Conservation (phyloP, 225 moss, liverwort and hornwort species). For the Physcomitrium patens region DNA sequence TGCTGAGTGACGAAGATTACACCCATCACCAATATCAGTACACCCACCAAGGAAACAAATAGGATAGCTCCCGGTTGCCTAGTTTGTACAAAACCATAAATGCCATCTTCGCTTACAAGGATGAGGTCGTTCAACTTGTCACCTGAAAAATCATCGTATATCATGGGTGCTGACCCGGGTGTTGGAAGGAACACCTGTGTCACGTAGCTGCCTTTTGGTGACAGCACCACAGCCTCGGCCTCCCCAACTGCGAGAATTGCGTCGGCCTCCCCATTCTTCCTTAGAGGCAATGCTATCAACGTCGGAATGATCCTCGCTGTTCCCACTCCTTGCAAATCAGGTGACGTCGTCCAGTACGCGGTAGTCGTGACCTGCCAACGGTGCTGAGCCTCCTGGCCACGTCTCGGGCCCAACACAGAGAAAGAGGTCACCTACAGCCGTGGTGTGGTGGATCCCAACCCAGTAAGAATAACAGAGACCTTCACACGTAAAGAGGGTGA, state of each 20-base stretch:
- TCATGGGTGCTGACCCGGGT: slow-evolving; percentile 55
- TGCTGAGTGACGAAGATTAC: slow-evolving; percentile 86
- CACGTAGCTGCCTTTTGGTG: slow-evolving; percentile 76
- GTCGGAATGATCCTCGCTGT: slow-evolving; percentile 48
- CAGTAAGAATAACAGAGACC: slow-evolving; percentile 8
- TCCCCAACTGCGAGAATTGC: slow-evolving; percentile 86
- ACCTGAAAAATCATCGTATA: slow-evolving; percentile 75
- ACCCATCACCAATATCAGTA: slow-evolving; percentile 82
- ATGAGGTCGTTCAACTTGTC: slow-evolving; percentile 86
- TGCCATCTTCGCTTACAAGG: slow-evolving; percentile 57
- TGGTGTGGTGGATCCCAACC: background rate
- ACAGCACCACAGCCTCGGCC: slow-evolving; percentile 72
- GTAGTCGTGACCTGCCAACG: slow-evolving; percentile 83
- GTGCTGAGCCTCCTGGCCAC: slow-evolving; percentile 72
- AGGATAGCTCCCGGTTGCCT: slow-evolving; percentile 88
- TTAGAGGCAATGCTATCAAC: slow-evolving; percentile 64
- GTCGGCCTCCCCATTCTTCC: slow-evolving; percentile 57
- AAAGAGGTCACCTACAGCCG: slow-evolving; percentile 81
- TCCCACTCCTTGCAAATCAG: slow-evolving; percentile 41
- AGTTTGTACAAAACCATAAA: slow-evolving; percentile 85
- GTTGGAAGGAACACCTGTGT: slow-evolving; percentile 57
- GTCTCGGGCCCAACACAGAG: slow-evolving; percentile 53
- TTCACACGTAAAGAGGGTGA: background rate
- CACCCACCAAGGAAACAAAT: slow-evolving; percentile 80
- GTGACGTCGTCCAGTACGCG: slow-evolving; percentile 76